Evolutionary conservation across 306 rosid species (phyloP).

Genomic region (Prosopis cineraria): DNA sequence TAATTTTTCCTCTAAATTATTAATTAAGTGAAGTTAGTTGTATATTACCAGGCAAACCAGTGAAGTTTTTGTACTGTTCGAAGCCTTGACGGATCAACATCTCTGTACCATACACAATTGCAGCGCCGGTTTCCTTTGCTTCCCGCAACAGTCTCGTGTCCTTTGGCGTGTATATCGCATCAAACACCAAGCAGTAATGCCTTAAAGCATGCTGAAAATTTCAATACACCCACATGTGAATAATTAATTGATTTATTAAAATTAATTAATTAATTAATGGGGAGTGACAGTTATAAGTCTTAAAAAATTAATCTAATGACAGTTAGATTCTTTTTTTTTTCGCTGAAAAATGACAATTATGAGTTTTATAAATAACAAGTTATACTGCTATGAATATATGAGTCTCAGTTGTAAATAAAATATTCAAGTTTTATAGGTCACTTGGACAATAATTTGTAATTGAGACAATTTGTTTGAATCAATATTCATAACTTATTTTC

Average conservation of each 20-base stretch:
- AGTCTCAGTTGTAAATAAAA: too few species aligned
- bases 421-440: too few species aligned
- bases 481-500: too few species aligned
- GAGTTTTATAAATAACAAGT: too few species aligned
- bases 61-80: slow-evolving; percentile 56
- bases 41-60: slow-evolving; percentile 50
- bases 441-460: too few species aligned
- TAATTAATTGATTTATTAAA: background rate
- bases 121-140: slow-evolving; percentile 48
- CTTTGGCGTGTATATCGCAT: slow-evolving; percentile 58
- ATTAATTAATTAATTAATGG: background rate
- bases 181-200: slow-evolving; percentile 54
- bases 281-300: too few species aligned
- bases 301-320: too few species aligned
- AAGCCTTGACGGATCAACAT: slow-evolving; percentile 56
- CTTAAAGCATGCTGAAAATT: slow-evolving; percentile 45
- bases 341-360: too few species aligned
- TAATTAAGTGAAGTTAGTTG: background rate
- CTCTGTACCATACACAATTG: slow-evolving; percentile 50
- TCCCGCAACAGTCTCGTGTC: slow-evolving; percentile 49
- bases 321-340: too few species aligned
- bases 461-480: too few species aligned
- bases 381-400: too few species aligned
- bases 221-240: background rate
- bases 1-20: too few species aligned